Evolutionary conservation across 148 eudicot species (phyloP).

Genomic region (Vaccinium myrtillus): DNA sequence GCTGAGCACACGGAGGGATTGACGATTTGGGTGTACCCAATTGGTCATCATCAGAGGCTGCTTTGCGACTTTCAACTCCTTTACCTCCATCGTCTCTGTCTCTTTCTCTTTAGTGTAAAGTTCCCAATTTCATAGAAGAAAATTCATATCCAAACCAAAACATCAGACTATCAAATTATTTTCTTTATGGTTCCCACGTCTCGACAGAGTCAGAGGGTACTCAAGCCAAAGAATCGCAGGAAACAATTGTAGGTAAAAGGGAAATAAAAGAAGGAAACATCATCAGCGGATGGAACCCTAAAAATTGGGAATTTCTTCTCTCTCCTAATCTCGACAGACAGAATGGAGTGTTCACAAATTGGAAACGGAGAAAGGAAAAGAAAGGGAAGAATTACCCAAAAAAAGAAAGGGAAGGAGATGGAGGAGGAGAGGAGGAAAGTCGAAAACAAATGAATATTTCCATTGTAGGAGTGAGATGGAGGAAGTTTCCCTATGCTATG

Average conservation of each 20-base stretch:
- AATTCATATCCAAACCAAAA: not conserved
- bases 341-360: no score
- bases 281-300: not conserved
- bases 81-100: constrained; percentile 1
- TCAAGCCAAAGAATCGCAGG: not conserved
- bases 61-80: not conserved
- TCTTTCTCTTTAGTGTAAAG: not conserved
- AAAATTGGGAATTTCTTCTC: not conserved
- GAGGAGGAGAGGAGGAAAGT: not conserved
- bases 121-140: not conserved
- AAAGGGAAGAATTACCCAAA: no score
- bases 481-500: not conserved
- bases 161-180: not conserved
- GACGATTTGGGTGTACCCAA: constrained; percentile 10
- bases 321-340: not conserved
- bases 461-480: no score
- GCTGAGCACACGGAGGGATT: constrained; percentile 4
- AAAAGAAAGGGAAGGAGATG: not conserved
- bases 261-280: not conserved
- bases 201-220: not conserved
- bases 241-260: not conserved
- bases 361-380: not conserved
- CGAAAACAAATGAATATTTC: no score
- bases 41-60: not conserved
- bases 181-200: not conserved